Conservation (phyloP, 768 basidiomycete genomes). For the Myochromella boudieri region DNA sequence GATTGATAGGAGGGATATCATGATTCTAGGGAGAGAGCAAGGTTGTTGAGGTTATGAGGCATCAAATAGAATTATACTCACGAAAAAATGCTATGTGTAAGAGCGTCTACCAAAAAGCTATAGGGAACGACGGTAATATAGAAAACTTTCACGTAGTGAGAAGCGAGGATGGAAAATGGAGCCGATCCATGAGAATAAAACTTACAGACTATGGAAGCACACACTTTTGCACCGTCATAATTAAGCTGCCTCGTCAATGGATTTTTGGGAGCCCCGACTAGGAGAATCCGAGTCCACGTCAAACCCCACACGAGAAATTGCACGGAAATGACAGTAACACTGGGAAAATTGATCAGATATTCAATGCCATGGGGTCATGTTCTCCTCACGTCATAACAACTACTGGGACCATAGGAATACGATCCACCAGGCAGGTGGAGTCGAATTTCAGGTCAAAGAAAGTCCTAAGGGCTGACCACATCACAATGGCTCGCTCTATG, state of each 20-base stretch:
- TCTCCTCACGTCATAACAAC: slow-evolving; percentile 9
- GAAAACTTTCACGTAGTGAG: slow-evolving; percentile 1
- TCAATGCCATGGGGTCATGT: neutral
- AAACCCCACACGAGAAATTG: slow-evolving; percentile 13
- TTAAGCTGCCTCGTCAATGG: slow-evolving; percentile 3
- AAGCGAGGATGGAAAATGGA: neutral
- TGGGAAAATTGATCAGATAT: neutral
- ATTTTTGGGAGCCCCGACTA: neutral
- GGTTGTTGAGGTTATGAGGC: neutral
- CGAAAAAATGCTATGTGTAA: slow-evolving; percentile 13
- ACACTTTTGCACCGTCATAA: slow-evolving; percentile 11
- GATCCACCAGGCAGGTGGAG: slow-evolving; percentile 12
- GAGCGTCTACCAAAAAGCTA: slow-evolving; percentile 3
- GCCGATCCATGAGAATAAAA: neutral
- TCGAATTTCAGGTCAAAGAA: slow-evolving; percentile 4
- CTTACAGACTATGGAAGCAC: slow-evolving; percentile 1
- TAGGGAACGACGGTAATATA: slow-evolving; percentile 10
- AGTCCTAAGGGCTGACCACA: neutral
- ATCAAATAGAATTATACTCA: neutral
- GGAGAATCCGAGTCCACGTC: slow-evolving; percentile 1
- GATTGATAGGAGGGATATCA: slow-evolving; percentile 12
- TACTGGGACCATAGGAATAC: slow-evolving; percentile 5
- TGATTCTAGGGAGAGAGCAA: slow-evolving; percentile 2
- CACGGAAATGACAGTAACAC: neutral
- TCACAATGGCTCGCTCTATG: slow-evolving; percentile 3